Base-by-base conservation (phyloP, 257 asterid genomes). In the Gynochthodes officinalis region DNA sequence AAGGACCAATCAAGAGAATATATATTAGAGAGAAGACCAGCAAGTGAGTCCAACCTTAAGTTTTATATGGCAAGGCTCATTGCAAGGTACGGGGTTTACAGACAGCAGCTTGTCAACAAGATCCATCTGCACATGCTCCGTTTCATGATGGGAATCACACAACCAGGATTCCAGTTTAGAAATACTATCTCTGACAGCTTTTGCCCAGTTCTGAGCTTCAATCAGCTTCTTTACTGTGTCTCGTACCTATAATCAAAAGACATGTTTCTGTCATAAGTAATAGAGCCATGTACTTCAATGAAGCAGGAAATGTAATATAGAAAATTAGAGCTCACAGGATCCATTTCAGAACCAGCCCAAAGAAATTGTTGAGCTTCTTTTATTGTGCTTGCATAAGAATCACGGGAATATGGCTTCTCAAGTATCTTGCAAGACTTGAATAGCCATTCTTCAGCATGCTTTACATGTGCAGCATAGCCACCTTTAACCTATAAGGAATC, bases 321-420 rank as follows among this genome's bases (percentile, higher is more conserved):
- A 79, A 60, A 68, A 73, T 63, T 57, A 63, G 59, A 67, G 64
- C 90, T 89, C 81, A 91, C 98, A 39, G 82, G 86, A 80, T 93
- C 92, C 96, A 93, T 93, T 82, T 91, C 98, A 79, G 84, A 77
- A 83, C 92, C 98, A 78, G 91, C 98, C 98, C 98, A 93, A 79
- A 89, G 83, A 86, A 90, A 93, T 77, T 93, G 94, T 75, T 87
- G 90, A 42, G 97, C 97, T 77, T 88, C 92, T 80, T 88, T 88
- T 33, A 91, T 76, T 76, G 89, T 89, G 80, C 71, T 81, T 70
- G 23, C 80, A 85, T 83, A 93, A 81, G 92, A 81, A 70, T 82
- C 84, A 76, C 82, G 72, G 44, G 90, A 83, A 83, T 88, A 89
- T 9, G 96, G 89, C 67, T 71, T 80, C 79, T 87, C 82, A 76